These are phyloP conservation scores for Lentinula detonsa DNA, from an alignment of 768 basidiomycete genomes.

Conservation along the genomic window DNA sequence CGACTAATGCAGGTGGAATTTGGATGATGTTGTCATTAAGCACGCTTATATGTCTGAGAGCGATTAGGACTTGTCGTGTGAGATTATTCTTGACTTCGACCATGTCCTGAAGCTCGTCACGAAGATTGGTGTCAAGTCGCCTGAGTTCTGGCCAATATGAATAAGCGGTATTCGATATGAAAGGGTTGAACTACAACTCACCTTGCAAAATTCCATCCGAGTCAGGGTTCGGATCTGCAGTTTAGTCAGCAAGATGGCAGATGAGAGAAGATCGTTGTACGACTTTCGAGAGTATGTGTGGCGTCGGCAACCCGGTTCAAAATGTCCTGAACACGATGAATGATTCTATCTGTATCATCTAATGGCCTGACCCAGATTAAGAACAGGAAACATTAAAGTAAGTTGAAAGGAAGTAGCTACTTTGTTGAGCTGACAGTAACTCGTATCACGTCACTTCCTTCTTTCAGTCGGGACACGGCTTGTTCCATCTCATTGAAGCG, in stretches of 20 bases:
- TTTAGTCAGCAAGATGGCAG: neutral
- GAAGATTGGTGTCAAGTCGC: conserved; percentile 54
- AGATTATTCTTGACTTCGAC: conserved; percentile 54
- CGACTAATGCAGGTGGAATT: conserved; percentile 57
- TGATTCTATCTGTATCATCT: conserved; percentile 53
- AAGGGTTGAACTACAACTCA: conserved; percentile 15
- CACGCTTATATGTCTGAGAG: conserved; percentile 68
- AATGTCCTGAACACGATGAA: conserved; percentile 52
- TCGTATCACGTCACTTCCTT: conserved; percentile 57
- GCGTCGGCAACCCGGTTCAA: conserved; percentile 50
- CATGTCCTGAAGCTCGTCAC: conserved; percentile 50
- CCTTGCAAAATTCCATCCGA: conserved; percentile 49
- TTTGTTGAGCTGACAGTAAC: conserved; percentile 36
- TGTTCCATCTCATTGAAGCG: conserved; percentile 52
- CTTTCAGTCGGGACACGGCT: conserved; percentile 44
- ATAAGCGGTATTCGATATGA: neutral
- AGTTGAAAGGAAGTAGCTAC: conserved; percentile 25
- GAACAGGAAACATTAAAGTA: neutral
- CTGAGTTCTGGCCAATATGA: conserved; percentile 44
- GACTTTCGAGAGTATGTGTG: conserved; percentile 48
- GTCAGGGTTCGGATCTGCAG: conserved; percentile 39
- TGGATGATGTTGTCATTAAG: conserved; percentile 80
- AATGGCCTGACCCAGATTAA: conserved; percentile 34
- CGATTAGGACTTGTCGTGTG: conserved; percentile 58
- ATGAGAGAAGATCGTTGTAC: neutral